Evolutionary conservation across 805 yeast species (phyloP).

Genomic region (Saccharomyces mikatae): DNA sequence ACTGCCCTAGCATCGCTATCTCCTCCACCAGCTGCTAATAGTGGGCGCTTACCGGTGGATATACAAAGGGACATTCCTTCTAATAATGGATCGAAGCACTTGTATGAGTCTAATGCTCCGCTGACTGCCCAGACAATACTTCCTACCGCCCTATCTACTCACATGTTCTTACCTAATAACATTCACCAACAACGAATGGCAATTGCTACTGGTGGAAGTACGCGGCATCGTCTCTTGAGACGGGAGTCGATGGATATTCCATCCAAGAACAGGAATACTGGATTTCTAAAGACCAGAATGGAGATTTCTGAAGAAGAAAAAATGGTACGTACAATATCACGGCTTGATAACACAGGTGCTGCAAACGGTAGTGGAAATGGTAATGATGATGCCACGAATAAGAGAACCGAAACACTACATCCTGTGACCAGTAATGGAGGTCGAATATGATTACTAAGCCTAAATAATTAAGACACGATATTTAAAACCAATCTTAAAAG

Average conservation of each 20-base stretch:
- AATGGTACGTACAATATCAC: slow-evolving; percentile 11
- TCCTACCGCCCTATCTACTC: slow-evolving; percentile 55
- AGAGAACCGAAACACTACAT: neutral
- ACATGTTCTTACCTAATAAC: slow-evolving; percentile 50
- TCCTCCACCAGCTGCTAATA: slow-evolving; percentile 12
- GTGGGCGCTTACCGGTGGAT: neutral
- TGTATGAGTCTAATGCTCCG: slow-evolving; percentile 50
- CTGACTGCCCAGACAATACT: slow-evolving; percentile 48
- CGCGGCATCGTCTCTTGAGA: slow-evolving; percentile 4
- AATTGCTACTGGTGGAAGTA: slow-evolving; percentile 4
- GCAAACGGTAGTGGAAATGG: neutral
- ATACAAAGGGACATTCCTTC: neutral
- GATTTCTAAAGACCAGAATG: slow-evolving; percentile 27
- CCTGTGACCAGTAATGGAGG: neutral
- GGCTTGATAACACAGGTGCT: slow-evolving; percentile 1
- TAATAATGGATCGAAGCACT: neutral
- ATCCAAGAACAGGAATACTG: slow-evolving; percentile 19
- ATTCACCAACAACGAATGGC: slow-evolving; percentile 25
- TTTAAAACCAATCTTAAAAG: neutral
- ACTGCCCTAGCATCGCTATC: slow-evolving; percentile 27
- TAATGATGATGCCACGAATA: neutral
- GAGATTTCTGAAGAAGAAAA: slow-evolving; percentile 28
- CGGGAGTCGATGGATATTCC: slow-evolving; percentile 30
- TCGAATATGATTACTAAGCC: neutral
- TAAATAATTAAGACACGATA: neutral